phyloP scores from a whole-genome alignment of 257 asterid species.

The Euphrasia confusa region DNA sequence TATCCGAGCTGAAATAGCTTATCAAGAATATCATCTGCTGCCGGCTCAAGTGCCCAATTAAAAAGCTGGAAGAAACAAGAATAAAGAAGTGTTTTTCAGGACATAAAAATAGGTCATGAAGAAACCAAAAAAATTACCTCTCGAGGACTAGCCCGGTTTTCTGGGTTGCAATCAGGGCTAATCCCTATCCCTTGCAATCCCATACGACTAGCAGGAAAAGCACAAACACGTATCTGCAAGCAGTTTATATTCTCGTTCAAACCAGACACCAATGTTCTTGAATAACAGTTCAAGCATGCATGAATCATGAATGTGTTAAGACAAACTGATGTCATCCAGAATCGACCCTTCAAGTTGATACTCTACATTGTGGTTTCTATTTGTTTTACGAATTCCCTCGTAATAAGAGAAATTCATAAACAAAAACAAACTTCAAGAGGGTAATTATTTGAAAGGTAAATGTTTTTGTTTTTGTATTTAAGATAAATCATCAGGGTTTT shows the following conservation, averaged over 20 bases:
- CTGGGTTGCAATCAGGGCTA: slow-evolving; percentile 95
- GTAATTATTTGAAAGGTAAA: neutral
- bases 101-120: neutral
- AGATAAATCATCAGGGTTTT: neutral
- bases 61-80: slow-evolving; percentile 48
- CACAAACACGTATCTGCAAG: slow-evolving; percentile 83
- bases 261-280: neutral
- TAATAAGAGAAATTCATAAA: neutral
- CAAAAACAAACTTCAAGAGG: neutral
- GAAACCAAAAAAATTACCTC: slow-evolving; percentile 44
- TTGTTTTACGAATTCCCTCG: neutral
- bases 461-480: neutral
- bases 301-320: neutral
- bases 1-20: slow-evolving; percentile 75
- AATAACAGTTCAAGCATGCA: slow-evolving; percentile 5
- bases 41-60: slow-evolving; percentile 99
- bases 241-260: neutral
- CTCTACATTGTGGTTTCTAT: neutral
- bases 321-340: neutral
- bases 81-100: neutral
- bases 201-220: slow-evolving; percentile 74
- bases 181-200: slow-evolving; percentile 82
- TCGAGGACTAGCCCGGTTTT: slow-evolving; percentile 64
- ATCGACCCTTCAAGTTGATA: neutral
- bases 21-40: slow-evolving; percentile 76